Base-by-base conservation (phyloP, 2,329 filamentous ascomycete genomes). In the Colletotrichum brevisporum region DNA sequence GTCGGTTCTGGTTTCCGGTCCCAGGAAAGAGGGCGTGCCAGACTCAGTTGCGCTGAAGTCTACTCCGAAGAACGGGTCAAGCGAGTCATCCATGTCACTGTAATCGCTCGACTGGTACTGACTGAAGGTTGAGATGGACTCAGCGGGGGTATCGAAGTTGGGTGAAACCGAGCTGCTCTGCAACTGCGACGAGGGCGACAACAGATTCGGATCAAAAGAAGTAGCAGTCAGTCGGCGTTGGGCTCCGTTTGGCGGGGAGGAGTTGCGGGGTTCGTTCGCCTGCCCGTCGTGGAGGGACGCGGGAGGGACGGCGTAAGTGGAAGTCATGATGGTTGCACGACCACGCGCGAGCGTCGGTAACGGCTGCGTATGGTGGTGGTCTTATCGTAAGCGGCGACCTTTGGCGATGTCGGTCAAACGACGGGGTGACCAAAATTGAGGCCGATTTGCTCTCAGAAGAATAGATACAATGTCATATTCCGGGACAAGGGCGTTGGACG, bases 61-160 rank as follows among this genome's bases (percentile, higher is more conserved):
- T 68, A 83, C 78, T 63, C 83, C 83, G 64, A 85, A 85, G 78
- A 87, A 87, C 15, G 84, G 83, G 71, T 89, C 86, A 66, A 83
- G 81, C 56, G 79, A 81, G 27, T 82, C 75, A 52, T 82, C 73
- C 51, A 76, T 71, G 39, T 84, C 86, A 73, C 84, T 81, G 70
- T 80, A 82, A 71, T 87, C 84, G 77, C 85, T 87, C 4, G 83
- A 76, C 71, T 84, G 84, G 71, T 85, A 87, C 71, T 84, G 79
- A 71, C 83, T 85, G 51, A 82, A 75, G 26, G 79, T 82, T 3
- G 83, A 83, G 58, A 82, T 77, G 15, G 86, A 87, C 68, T 85
- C 86, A 71, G 83, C 83, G 12, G 86, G 86, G 58, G 78, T 78
- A 71, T 76, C 78, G 58, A 77, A 71, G 36, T 75, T 74, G 21